Evolutionary conservation across 2,329 filamentous ascomycete species (phyloP).

Genomic region (Colletotrichum sansevieriae): DNA sequence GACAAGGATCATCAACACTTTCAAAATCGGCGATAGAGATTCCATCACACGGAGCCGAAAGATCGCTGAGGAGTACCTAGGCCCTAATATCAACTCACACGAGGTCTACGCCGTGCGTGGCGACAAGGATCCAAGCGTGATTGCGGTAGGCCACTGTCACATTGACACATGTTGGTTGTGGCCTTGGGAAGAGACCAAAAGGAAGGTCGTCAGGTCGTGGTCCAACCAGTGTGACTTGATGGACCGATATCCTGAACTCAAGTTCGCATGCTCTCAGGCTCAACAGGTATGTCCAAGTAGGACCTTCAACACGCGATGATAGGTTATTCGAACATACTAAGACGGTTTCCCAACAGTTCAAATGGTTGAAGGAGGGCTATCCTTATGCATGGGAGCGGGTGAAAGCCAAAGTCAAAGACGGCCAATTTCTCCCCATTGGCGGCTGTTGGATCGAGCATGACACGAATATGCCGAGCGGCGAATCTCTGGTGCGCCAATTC

Average conservation of each 20-base stretch:
- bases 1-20: constrained; percentile 75
- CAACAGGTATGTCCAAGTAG: constrained; percentile 55
- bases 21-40: constrained; percentile 70
- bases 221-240: constrained; percentile 77
- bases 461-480: constrained; percentile 76
- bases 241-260: constrained; percentile 76
- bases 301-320: neutral
- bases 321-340: neutral
- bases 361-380: constrained; percentile 76
- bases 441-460: constrained; percentile 80
- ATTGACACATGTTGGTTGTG: constrained; percentile 80
- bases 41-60: constrained; percentile 68
- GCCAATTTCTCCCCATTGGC: constrained; percentile 75
- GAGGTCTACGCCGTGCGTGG: constrained; percentile 66
- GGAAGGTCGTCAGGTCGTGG: constrained; percentile 78
- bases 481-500: constrained; percentile 76
- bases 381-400: constrained; percentile 75
- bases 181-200: constrained; percentile 78
- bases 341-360: constrained; percentile 48
- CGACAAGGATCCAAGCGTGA: constrained; percentile 67
- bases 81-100: constrained; percentile 69
- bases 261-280: constrained; percentile 75
- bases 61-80: constrained; percentile 72
- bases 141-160: constrained; percentile 75
- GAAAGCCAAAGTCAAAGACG: constrained; percentile 75